A percentile compares a stretch with the other conserved stretches of the same genome.
phyloP scores from a whole-genome alignment of 352 stramenopile genomes.

The Phytophthora agathidicida region DNA sequence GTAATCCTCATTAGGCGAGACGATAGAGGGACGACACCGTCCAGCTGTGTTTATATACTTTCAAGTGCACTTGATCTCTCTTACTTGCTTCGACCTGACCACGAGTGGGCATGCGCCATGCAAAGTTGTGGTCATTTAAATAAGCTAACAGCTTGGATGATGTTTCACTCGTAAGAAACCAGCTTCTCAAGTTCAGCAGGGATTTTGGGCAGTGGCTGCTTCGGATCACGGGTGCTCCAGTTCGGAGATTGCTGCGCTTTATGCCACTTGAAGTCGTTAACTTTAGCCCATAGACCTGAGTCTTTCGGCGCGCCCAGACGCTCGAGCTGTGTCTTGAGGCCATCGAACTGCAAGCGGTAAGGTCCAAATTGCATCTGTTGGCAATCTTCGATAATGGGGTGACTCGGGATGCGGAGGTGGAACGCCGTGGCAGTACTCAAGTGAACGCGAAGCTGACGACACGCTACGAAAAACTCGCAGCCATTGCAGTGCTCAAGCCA shows the following conservation, averaged over 20 bases:
- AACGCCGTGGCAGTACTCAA: constrained; percentile 71
- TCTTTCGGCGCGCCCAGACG: constrained; percentile 55
- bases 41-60: constrained; percentile 41
- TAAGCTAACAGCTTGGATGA: constrained; percentile 11
- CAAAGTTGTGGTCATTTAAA: constrained; percentile 19
- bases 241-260: constrained; percentile 86
- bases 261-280: constrained; percentile 95
- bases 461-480: constrained; percentile 85
- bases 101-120: not conserved
- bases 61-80: constrained; percentile 18
- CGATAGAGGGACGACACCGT: constrained; percentile 32
- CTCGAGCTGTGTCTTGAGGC: constrained; percentile 66
- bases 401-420: constrained; percentile 80
- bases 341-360: constrained; percentile 72
- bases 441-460: constrained; percentile 89
- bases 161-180: constrained; percentile 43
- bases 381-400: constrained; percentile 93
- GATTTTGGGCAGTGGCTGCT: constrained; percentile 46
- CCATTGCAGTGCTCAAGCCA: constrained; percentile 83
- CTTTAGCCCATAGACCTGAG: constrained; percentile 81
- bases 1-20: constrained; percentile 6
- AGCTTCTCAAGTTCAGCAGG: constrained; percentile 37
- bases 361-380: constrained; percentile 80
- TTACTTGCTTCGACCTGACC: constrained; percentile 11
- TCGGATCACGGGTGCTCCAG: constrained; percentile 73